Evolutionary conservation across 805 yeast genomes (phyloP).

Genomic region (Yarrowia deformans): DNA sequence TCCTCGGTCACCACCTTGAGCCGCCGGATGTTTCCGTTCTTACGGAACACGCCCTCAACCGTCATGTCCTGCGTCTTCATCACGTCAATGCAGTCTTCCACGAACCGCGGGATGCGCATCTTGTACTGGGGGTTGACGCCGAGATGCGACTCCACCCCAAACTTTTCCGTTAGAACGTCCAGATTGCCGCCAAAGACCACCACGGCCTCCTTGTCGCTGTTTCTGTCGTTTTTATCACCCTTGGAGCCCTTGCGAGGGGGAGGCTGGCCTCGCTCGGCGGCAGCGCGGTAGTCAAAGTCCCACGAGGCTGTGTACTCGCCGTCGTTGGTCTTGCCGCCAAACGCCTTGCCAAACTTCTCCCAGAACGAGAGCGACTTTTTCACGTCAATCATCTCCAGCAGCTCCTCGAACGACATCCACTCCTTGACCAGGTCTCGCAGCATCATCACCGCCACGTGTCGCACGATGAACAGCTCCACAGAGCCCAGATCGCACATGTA

Average conservation of each 20-base stretch:
- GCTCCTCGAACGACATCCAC: constrained; percentile 52
- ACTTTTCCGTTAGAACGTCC: constrained; percentile 66
- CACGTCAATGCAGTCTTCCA: constrained; percentile 85
- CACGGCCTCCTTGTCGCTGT: constrained; percentile 44
- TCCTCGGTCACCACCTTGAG: constrained; percentile 73
- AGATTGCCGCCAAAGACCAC: constrained; percentile 81
- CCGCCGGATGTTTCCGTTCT: constrained; percentile 91
- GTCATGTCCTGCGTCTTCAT: constrained; percentile 92
- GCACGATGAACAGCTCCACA: constrained; percentile 63
- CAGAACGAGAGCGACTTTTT: constrained; percentile 55
- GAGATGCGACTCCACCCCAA: constrained; percentile 83
- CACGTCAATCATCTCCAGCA: constrained; percentile 51
- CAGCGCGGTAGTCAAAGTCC: constrained; percentile 36
- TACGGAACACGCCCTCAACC: constrained; percentile 92
- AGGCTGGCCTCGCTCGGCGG: constrained; percentile 13
- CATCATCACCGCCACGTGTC: constrained; percentile 64
- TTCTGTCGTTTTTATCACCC: constrained; percentile 42
- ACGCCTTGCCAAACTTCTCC: constrained; percentile 56
- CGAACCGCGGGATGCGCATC: constrained; percentile 81
- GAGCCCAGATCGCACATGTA: constrained; percentile 55
- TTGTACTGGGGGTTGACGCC: constrained; percentile 80
- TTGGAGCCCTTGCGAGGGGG: constrained; percentile 21
- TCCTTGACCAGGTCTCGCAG: constrained; percentile 50
- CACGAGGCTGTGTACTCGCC: constrained; percentile 37
- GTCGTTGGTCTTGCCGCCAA: constrained; percentile 46